Evolutionary conservation across 371 early-diverging fungal species (phyloP).

Genomic region (Mucor saturninus): DNA sequence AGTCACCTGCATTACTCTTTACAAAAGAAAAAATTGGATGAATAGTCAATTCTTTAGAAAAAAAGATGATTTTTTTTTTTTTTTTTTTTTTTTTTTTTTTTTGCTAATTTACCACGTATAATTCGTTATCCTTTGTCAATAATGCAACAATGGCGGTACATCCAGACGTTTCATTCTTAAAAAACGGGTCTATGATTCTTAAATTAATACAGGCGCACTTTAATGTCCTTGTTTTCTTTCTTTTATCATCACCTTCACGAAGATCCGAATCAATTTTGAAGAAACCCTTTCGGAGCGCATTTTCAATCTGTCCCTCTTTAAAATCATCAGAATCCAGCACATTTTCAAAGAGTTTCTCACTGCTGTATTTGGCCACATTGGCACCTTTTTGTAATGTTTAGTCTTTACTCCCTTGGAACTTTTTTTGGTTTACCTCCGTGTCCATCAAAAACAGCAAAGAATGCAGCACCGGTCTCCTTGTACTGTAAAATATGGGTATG

Average conservation of each 20-base stretch:
- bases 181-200: conserved; percentile 64
- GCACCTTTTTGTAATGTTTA: conserved; percentile 45
- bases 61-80: neutral
- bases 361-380: conserved; percentile 86
- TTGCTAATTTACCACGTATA: conserved; percentile 42
- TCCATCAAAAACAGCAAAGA: conserved; percentile 97
- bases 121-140: conserved; percentile 67
- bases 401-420: too few relatives aligned
- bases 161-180: conserved; percentile 82
- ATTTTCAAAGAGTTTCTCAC: conserved; percentile 70
- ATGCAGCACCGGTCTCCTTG: conserved; percentile 61
- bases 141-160: conserved; percentile 92
- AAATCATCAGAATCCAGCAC: conserved; percentile 72
- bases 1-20: conserved; percentile 95
- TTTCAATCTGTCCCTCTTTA: conserved; percentile 60
- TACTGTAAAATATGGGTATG: conserved; percentile 86
- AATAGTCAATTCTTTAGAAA: neutral
- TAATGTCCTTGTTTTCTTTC: neutral
- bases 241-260: conserved; percentile 55
- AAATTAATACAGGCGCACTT: neutral
- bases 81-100: too few relatives aligned
- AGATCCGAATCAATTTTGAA: conserved; percentile 82
- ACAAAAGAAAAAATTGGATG: neutral
- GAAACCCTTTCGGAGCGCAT: conserved; percentile 81
- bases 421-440: conserved; percentile 79